Percentiles rank a stretch among this genome's conserved stretches.
Evolutionary conservation across 352 stramenopile species (phyloP).

Genomic region (Phytopythium delawarense): DNA sequence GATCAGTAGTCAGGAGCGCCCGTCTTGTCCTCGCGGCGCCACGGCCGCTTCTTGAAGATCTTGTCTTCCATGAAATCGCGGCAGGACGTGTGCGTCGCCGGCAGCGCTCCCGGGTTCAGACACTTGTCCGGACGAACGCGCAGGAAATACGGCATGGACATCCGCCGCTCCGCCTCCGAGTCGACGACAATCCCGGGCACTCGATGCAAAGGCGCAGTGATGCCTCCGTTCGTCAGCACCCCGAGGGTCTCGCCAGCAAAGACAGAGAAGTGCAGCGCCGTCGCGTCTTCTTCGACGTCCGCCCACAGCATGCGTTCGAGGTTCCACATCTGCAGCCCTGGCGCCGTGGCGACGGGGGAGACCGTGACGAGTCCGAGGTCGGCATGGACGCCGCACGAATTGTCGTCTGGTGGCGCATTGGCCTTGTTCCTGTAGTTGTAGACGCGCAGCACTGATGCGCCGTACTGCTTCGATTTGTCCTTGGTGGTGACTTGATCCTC

Average conservation of each 20-base stretch:
- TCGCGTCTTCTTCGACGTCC: conserved; percentile 65
- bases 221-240: conserved; percentile 67
- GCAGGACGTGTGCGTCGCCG: conserved; percentile 42
- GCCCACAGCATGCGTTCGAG: conserved; percentile 79
- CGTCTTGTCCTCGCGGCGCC: conserved; percentile 46
- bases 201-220: conserved; percentile 69
- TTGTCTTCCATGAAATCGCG: conserved; percentile 84
- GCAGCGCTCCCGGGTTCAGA: conserved; percentile 47
- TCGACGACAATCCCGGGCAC: conserved; percentile 64
- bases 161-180: conserved; percentile 54
- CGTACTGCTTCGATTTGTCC: conserved; percentile 70
- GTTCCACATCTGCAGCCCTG: conserved; percentile 85
- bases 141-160: conserved; percentile 88
- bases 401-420: conserved; percentile 16
- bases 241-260: conserved; percentile 79
- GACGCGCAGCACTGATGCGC: conserved; percentile 73
- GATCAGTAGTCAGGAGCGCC: conserved; percentile 44
- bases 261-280: conserved; percentile 64
- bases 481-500: conserved; percentile 13
- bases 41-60: conserved; percentile 76
- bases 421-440: conserved; percentile 86
- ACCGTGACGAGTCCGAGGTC: conserved; percentile 79
- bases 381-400: conserved; percentile 74
- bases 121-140: conserved; percentile 45
- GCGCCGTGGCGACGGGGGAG: conserved; percentile 66